Conservation (phyloP, 768 basidiomycete genomes). For the Leccinum longicurvipes region DNA sequence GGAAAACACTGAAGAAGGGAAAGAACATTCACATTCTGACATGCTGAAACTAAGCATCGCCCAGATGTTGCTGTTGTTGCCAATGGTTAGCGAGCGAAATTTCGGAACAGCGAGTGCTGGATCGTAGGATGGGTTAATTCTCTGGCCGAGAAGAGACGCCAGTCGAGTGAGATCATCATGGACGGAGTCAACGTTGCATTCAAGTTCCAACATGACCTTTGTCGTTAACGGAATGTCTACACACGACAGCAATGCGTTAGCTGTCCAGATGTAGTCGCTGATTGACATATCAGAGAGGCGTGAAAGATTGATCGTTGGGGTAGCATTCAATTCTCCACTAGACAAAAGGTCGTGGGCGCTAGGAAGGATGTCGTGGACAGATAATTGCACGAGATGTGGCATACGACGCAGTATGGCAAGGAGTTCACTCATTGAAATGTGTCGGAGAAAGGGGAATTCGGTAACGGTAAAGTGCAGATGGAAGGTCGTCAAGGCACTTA, state of each 20-base stretch:
- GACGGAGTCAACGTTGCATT: too few relatives aligned
- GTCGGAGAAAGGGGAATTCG: constrained; percentile 20
- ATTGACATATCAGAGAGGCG: constrained; percentile 2
- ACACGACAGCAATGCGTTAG: constrained; percentile 1
- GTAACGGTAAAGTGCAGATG: constrained; percentile 29
- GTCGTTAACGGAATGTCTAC: neutral
- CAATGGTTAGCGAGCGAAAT: neutral
- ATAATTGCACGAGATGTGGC: constrained; percentile 32
- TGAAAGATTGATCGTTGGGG: neutral
- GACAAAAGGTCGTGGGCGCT: neutral
- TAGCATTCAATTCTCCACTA: neutral
- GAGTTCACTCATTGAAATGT: constrained; percentile 25
- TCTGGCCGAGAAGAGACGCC: neutral
- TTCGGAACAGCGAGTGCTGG: neutral
- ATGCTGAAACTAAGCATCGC: neutral
- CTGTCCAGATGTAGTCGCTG: neutral
- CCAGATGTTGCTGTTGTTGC: neutral
- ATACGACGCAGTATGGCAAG: constrained; percentile 31
- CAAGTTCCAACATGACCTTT: too few relatives aligned
- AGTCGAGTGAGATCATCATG: neutral
- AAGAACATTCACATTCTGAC: neutral
- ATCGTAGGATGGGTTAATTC: neutral
- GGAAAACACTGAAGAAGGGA: too few relatives aligned
- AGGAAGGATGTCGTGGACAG: constrained; percentile 33
- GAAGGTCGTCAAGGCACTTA: constrained; percentile 34